Evolutionary conservation across 495 filamentous ascomycete species (phyloP).

Genomic region (Hyaloscypha hepaticicola): DNA sequence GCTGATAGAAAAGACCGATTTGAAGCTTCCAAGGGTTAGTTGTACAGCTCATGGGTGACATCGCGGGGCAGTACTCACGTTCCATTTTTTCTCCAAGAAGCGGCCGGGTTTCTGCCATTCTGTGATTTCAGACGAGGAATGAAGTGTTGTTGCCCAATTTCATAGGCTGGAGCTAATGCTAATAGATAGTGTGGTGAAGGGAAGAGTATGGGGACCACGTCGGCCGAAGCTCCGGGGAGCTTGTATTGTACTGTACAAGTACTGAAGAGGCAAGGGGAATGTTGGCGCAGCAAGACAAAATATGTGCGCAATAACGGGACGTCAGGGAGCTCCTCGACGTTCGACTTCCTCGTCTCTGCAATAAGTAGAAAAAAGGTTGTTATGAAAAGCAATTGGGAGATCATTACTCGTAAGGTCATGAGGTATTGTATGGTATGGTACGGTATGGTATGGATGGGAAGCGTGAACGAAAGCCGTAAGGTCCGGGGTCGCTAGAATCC

Average conservation of each 20-base stretch:
- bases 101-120: slow-evolving; percentile 1
- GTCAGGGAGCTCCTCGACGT: not conserved
- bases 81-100: slow-evolving; percentile 7
- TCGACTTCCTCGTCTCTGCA: not conserved
- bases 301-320: not conserved
- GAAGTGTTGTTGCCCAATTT: not conserved
- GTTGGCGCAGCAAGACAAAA: no score
- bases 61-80: not conserved
- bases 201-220: no score
- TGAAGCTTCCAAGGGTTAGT: slow-evolving; percentile 10
- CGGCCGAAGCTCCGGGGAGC: no score
- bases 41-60: not conserved
- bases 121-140: not conserved
- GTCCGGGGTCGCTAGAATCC: not conserved
- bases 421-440: not conserved
- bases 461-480: not conserved
- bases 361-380: not conserved
- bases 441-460: not conserved
- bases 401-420: not conserved
- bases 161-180: not conserved
- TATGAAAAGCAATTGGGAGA: not conserved
- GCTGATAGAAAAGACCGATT: slow-evolving; percentile 21
- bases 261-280: no score
- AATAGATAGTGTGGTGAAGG: no score
- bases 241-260: no score